Evolutionary conservation across 257 asterid species (phyloP), one percentile per base, ranked within the genome.

Genomic region (Solanum phureja): DNA sequence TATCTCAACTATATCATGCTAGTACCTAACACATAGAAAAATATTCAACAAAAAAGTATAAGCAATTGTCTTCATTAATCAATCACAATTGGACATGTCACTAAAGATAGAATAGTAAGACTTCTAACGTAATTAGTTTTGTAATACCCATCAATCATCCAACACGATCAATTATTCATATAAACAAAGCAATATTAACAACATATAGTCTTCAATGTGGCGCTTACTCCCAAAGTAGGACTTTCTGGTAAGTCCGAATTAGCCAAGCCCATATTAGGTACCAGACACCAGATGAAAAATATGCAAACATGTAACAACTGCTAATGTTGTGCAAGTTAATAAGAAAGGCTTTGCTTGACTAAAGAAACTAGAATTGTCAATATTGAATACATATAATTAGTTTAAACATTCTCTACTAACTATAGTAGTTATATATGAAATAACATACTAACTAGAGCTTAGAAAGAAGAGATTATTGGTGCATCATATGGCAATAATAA

Each of bases 171-270:
- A 19, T 6, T 56, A 56, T 56, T 56, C 66, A 56, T 56, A 56
- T 56, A 56, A 56, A 56, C 3, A 56, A 56, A 56, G 1, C 64
- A 56, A 56, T 19, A 56, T 56, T 18, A 1, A 56, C 64, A 56
- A 56, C 66, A 2, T 56, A 56, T 19, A 19, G 64, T 56, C 64
- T 56, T 56, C 24, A 18, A 19, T 56, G 0, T 0, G 66, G 11
- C 24, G 0, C 40, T 71, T 73, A 34, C 1, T 73, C 2, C 27
- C 81, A 73, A 73, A 19, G 81, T 73, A 34, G 49, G 19, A 35
- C 49, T 74, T 74, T 3, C 0, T 0, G 4, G 1, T 5, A 21
- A 19, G n/a, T 74, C 18, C 1, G 0, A 4, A 18, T 5, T 4
- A 4, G 44, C 11, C 12, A 8, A 8, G 38, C 40, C 77, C 12